Percentiles rank a stretch among this genome's conserved stretches.
Conservation (phyloP, 768 basidiomycete genomes). For the Agrocybe chaxingu region DNA sequence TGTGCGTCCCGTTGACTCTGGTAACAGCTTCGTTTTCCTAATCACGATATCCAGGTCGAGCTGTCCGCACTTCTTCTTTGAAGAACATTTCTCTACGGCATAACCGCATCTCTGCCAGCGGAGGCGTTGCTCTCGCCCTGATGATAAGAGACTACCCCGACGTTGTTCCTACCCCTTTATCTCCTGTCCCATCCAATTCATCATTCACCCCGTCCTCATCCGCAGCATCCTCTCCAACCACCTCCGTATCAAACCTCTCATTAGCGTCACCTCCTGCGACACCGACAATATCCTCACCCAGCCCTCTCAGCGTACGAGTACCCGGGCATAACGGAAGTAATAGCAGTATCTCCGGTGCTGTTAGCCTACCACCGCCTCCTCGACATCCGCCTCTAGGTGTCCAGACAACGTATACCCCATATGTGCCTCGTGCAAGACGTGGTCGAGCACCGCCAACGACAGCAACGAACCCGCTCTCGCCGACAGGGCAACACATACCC, state of each 20-base stretch:
- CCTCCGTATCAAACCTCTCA: slow-evolving; percentile 27
- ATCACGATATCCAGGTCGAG: slow-evolving; percentile 53
- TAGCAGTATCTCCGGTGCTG: background rate
- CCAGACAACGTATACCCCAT: slow-evolving; percentile 82
- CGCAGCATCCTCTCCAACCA: slow-evolving; percentile 34
- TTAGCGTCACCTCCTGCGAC: slow-evolving; percentile 28
- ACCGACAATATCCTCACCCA: slow-evolving; percentile 23
- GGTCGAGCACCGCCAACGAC: slow-evolving; percentile 36
- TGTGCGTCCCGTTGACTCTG: slow-evolving; percentile 44
- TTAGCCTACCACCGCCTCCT: slow-evolving; percentile 33
- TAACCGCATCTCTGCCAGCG: slow-evolving; percentile 81
- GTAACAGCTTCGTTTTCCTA: background rate
- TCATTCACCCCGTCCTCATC: slow-evolving; percentile 31
- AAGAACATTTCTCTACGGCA: slow-evolving; percentile 88
- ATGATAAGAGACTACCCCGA: slow-evolving; percentile 98
- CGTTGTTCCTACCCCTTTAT: slow-evolving; percentile 42
- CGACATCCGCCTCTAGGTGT: slow-evolving; percentile 44
- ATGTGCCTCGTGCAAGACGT: slow-evolving; percentile 67
- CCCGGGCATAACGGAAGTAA: no score
- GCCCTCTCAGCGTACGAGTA: slow-evolving; percentile 9
- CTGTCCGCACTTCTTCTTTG: slow-evolving; percentile 78
- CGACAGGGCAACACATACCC: slow-evolving; percentile 47
- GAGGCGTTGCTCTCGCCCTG: slow-evolving; percentile 88
- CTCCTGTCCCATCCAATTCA: slow-evolving; percentile 25
- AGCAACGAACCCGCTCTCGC: slow-evolving; percentile 41